These are phyloP conservation scores for Trametes sp. DNA, from an alignment of 1,284 basidiomycete species.

Conservation along the genomic window DNA sequence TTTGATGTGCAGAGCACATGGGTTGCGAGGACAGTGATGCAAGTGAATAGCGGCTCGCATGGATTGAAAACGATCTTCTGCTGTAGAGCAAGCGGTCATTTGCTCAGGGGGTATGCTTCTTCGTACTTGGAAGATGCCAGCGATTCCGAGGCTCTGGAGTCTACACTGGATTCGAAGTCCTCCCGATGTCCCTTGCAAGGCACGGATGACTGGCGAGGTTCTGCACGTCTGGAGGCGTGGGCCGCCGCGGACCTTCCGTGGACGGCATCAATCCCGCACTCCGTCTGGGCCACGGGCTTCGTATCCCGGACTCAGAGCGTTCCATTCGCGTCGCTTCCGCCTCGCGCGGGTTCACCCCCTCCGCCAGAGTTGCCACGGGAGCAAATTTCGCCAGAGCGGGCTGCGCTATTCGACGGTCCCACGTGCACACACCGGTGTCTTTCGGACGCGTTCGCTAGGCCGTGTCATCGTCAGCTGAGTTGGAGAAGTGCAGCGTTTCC, in stretches of 20 bases:
- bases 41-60: background rate
- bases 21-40: slow-evolving; percentile 1
- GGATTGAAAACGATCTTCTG: no score
- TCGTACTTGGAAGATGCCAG: no score
- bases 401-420: background rate
- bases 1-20: background rate
- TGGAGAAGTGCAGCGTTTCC: background rate
- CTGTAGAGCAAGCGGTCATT: no score
- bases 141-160: no score
- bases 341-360: background rate
- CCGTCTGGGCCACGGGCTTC: background rate
- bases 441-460: background rate
- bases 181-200: background rate
- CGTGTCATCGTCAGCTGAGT: background rate
- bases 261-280: background rate
- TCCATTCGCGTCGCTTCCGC: background rate
- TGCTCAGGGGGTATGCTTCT: no score
- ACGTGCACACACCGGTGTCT: background rate
- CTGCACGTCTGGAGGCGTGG: background rate
- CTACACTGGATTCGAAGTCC: no score
- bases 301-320: background rate
- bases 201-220: background rate
- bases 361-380: background rate
- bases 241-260: background rate
- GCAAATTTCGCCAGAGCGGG: background rate